Evolutionary conservation across 2,329 filamentous ascomycete species (phyloP), one percentile per base, ranked within the genome.

Genomic region (Aspergillus sp.): DNA sequence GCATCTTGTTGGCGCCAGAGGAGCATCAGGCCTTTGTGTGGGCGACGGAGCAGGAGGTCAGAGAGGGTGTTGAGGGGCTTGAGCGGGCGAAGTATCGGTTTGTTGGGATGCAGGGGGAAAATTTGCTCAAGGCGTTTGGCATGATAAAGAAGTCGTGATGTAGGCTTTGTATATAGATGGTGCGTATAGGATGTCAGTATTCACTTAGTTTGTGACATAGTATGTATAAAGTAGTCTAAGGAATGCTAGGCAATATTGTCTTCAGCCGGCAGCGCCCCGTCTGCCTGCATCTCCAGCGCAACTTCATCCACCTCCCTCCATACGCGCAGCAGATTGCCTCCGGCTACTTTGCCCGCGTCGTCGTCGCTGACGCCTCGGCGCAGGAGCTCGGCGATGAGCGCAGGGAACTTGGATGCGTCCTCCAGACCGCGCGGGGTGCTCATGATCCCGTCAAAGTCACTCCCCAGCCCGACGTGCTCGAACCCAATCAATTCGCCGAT

Each of bases 401-500:
- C 82, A 0, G 91, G 92, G 63, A 87, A 95, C 66, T 89, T 90
- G 45, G 86, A 85, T 6, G 96, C 90, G 68, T 96, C 91, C 35
- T 94, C 89, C 45, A 97, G 72, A 0, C 92, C 93, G 49, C 76
- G 68, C 0, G 92, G 90, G 4, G 85, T 85, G 7, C 58, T 60
- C 3, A 49, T 53, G 50, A 77, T 76, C 2, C 84, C 93, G 67
- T 96, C 92, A 67, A 92, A 96, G 69, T 97, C 93, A 48, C 88
- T 91, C 0, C 93, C 93, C 16, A 96, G 72, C 0, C 92, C 93
- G 14, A 96, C 90, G 67, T 96, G 82, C 38, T 92, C 88, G 62
- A 88, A 96, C 3, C 93, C 93, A 54, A 96, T 90, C 30, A 87
- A 74, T 43, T 88, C 77, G 2, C 90, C 93, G 59, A 96, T 92